phyloP scores from a whole-genome alignment of 164 flowering plant species.

The Macadamia tetraphylla region DNA sequence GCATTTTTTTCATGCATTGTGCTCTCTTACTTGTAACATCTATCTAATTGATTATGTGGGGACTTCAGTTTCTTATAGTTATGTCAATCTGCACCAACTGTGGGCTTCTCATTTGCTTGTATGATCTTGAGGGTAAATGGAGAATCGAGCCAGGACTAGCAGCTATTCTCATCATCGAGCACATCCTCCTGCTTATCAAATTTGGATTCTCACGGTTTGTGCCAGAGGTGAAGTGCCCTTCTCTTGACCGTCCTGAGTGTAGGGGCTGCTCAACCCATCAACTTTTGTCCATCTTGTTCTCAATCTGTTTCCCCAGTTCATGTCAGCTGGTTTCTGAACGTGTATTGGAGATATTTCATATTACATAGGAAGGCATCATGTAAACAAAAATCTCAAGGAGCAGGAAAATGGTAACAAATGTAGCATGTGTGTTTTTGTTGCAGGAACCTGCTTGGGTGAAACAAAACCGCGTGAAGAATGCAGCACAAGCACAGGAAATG shows the following conservation, averaged over 20 bases:
- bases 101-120: slow-evolving; percentile 67
- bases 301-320: not conserved
- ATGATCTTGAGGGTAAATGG: slow-evolving; percentile 80
- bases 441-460: slow-evolving; percentile 98
- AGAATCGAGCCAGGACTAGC: slow-evolving; percentile 90
- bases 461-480: slow-evolving; percentile 70
- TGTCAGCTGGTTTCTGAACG: not conserved
- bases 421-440: not conserved
- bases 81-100: slow-evolving; percentile 87
- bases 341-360: not conserved
- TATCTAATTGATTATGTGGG: not conserved
- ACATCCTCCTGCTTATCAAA: slow-evolving; percentile 69
- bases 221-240: slow-evolving; percentile 60
- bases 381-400: too few relatives aligned
- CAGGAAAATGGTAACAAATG: too few relatives aligned
- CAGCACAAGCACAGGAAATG: slow-evolving; percentile 66
- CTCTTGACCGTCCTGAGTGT: not conserved
- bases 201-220: slow-evolving; percentile 82
- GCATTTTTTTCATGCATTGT: not conserved
- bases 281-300: not conserved
- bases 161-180: slow-evolving; percentile 86
- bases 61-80: slow-evolving; percentile 71
- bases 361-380: too few relatives aligned
- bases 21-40: not conserved
- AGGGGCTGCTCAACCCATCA: not conserved